Base-by-base conservation (phyloP, 805 yeast species). In the Yarrowia sp. region DNA sequence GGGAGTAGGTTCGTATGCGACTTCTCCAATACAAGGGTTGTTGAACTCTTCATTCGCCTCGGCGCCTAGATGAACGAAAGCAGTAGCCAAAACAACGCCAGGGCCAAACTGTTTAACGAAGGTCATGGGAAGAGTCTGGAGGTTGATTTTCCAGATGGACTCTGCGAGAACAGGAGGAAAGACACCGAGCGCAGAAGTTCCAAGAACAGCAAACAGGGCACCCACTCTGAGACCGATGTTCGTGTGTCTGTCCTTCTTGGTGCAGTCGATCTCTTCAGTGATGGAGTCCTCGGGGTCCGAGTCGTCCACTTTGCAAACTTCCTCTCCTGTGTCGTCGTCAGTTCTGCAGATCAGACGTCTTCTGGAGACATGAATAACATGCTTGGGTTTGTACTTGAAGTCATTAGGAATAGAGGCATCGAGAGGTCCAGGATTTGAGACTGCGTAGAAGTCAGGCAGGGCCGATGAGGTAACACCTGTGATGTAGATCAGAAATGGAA, bases 11-110 rank as follows among this genome's bases (percentile, higher is more conserved):
- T 86, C 86, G 68, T 83, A 83, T 24, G 70, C 77, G 22, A 69
- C 18, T 1, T 84, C 85, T 14, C 88, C 88, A 27, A 88, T 76
- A 74, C 94, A 88, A 9, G 75, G 80, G 51, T 81, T 69, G 1
- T 78, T 68, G 49, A 88, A 75, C 1, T 82, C 78, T 6, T 84
- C 88, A 63, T 77, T 72, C 3, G 93, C 93, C 1, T 90, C 93
- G 65, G 82, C 78, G 63, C 88, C 73, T 63, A 88, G 75, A 74
- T 88, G 96, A 27, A 88, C 84, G 68, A 88, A 87, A 0, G 92
- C 89, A 1, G 96, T 88, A 9, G 93, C 89, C 9, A 88, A 79
- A 69, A 88, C 88, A 56, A 88, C 93, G 62, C 96, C 96, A 3
- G 92, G 85, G 65, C 96, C 96, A 70, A 88, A 88, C 73, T 80